Evolutionary conservation across 2,329 filamentous ascomycete species (phyloP).

Genomic region (Aspergillus arachidicola): DNA sequence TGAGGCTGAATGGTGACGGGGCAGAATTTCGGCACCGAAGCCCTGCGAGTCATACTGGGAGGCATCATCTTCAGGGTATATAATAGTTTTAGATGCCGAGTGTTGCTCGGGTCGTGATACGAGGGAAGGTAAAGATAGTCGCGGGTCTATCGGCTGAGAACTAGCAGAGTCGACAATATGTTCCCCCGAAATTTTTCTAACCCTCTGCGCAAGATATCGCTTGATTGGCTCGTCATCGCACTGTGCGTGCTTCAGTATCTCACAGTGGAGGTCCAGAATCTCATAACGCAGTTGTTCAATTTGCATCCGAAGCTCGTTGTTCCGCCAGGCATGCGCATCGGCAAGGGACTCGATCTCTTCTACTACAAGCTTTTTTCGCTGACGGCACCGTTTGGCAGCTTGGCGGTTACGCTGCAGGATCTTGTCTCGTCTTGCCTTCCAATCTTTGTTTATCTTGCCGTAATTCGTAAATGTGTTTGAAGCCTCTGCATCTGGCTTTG

Average conservation of each 20-base stretch:
- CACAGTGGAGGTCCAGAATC: not conserved
- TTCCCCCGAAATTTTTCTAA: not conserved
- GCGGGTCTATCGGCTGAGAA: not conserved
- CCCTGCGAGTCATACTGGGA: not conserved
- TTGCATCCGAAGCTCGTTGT: not conserved
- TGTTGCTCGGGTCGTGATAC: not conserved
- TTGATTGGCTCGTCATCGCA: conserved; percentile 1
- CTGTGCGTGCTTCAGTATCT: not conserved
- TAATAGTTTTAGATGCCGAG: not conserved
- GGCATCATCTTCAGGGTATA: too few species aligned
- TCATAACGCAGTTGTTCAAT: not conserved
- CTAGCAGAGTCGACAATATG: not conserved
- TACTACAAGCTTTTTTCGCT: not conserved
- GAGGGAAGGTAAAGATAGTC: not conserved
- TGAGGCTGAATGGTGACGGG: not conserved
- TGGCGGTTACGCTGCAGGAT: not conserved
- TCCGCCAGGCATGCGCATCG: not conserved
- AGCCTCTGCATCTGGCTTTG: not conserved
- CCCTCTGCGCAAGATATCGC: not conserved
- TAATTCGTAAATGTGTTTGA: not conserved
- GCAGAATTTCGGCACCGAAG: not conserved
- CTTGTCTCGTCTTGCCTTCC: not conserved
- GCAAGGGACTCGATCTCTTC: conserved; percentile 1
- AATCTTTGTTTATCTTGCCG: not conserved
- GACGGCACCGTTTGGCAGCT: not conserved